Conservation (phyloP, 2,329 filamentous ascomycete species). For the Penicillium sp. region DNA sequence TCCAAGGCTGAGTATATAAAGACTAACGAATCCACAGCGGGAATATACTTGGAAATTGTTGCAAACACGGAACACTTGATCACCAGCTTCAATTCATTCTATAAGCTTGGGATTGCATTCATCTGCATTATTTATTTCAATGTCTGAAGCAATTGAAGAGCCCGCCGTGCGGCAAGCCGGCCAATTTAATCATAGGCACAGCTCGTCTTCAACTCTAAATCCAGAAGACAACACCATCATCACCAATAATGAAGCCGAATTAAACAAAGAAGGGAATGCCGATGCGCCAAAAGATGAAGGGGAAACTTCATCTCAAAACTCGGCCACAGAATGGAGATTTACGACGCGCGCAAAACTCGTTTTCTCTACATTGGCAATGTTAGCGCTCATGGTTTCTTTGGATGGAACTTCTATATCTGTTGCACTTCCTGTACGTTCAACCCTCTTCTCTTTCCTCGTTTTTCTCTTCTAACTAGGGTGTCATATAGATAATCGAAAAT, state of each 20-base stretch:
- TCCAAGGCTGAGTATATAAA: no score
- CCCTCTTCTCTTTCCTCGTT: neutral
- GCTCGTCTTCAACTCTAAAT: neutral
- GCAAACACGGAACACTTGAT: no score
- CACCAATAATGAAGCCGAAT: neutral
- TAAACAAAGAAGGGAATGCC: neutral
- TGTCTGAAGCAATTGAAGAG: neutral
- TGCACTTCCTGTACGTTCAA: constrained; percentile 46
- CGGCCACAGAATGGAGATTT: constrained; percentile 4
- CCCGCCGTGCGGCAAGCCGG: neutral
- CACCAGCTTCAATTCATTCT: no score
- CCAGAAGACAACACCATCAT: neutral
- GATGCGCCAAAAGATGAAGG: neutral
- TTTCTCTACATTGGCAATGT: constrained; percentile 32
- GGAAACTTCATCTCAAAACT: neutral
- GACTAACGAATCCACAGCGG: no score
- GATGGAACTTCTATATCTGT: constrained; percentile 65
- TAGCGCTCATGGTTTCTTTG: constrained; percentile 60
- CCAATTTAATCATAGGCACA: neutral
- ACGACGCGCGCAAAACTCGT: constrained; percentile 9
- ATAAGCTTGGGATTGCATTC: no score
- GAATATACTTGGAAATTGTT: no score
- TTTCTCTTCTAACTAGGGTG: neutral
- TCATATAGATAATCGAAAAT: constrained; percentile 44
- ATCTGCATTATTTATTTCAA: no score